Percentiles rank a stretch among this genome's conserved stretches.
These are phyloP conservation scores for Notholithocarpus densiflorus DNA, from an alignment of 306 rosid species.

Conservation along the genomic window DNA sequence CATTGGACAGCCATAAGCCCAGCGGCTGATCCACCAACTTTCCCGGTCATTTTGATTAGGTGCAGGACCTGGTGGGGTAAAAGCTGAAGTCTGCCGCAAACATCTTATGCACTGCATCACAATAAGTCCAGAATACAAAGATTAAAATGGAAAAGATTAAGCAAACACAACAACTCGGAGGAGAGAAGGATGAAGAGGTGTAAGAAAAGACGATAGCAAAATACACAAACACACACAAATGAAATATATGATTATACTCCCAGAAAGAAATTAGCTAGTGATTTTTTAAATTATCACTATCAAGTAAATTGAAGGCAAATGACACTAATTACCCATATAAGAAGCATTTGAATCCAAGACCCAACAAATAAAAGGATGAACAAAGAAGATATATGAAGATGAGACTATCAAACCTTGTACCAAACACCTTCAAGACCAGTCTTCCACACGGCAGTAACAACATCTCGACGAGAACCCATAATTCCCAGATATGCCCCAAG, in stretches of 20 bases:
- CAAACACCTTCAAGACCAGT: constrained; percentile 97
- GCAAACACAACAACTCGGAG: background rate
- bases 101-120: constrained; percentile 91
- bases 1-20: constrained; percentile 96
- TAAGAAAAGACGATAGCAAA: background rate
- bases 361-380: background rate
- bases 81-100: constrained; percentile 92
- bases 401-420: constrained; percentile 72
- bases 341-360: constrained; percentile 7
- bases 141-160: background rate
- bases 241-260: background rate
- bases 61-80: constrained; percentile 62
- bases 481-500: constrained; percentile 95
- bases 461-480: constrained; percentile 99
- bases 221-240: background rate
- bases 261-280: background rate
- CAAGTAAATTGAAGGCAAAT: background rate
- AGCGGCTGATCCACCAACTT: constrained; percentile 96
- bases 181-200: background rate
- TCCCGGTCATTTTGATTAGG: constrained; percentile 59
- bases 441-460: constrained; percentile 93
- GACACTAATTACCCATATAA: constrained; percentile 12
- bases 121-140: constrained; percentile 4
- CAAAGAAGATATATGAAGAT: constrained; percentile 5
- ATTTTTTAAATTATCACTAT: background rate